Conservation (phyloP, 768 basidiomycete species). For the Serendipita sp. region DNA sequence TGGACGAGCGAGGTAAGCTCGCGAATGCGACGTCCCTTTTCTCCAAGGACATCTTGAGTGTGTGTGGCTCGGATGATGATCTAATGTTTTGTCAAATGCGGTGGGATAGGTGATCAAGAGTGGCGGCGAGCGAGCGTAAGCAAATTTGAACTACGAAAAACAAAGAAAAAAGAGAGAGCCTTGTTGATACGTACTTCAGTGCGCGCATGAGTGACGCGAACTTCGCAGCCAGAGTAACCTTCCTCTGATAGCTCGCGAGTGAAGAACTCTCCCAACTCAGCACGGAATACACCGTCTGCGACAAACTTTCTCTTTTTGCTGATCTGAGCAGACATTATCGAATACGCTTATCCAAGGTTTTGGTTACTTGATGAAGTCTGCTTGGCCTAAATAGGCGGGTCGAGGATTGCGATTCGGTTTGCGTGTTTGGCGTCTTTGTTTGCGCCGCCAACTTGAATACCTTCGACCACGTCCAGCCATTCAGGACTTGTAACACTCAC, state of each 20-base stretch:
- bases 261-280: constrained; percentile 98
- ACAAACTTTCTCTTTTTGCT: constrained; percentile 99
- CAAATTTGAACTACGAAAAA: neutral
- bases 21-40: constrained; percentile 98
- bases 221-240: constrained; percentile 99
- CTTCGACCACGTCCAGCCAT: neutral
- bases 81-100: constrained; percentile 22
- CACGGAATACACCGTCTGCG: constrained; percentile 97
- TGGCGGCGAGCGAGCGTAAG: neutral
- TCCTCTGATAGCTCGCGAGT: constrained; percentile 95
- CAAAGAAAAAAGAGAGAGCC: neutral
- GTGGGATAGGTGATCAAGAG: neutral
- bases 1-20: constrained; percentile 96
- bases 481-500: neutral
- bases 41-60: constrained; percentile 96
- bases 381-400: constrained; percentile 13
- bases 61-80: constrained; percentile 99
- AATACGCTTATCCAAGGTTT: neutral
- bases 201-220: constrained; percentile 96
- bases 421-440: constrained; percentile 1
- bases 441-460: neutral
- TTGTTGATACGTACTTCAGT: constrained; percentile 51
- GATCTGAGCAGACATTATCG: constrained; percentile 62
- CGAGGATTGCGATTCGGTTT: constrained; percentile 5
- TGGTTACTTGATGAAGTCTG: neutral